Percentiles rank a stretch among this genome's conserved stretches.
phyloP scores from a whole-genome alignment of 2,329 filamentous ascomycete genomes.

The Aspergillus sp. region DNA sequence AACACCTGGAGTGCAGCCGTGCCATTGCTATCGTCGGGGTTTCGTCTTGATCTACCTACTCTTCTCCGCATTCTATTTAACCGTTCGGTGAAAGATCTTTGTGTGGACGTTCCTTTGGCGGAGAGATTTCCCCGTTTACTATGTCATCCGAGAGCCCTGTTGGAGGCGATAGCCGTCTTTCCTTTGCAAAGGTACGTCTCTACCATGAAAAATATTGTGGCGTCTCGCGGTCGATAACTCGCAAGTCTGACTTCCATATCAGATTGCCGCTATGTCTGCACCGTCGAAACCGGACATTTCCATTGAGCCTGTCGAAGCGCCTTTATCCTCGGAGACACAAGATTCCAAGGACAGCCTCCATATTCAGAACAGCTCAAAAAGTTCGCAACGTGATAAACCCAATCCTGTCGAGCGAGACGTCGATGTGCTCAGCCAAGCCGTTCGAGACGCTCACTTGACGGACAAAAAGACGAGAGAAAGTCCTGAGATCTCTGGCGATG shows the following conservation, averaged over 20 bases:
- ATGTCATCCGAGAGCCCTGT: slow-evolving; percentile 28
- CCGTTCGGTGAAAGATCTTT: slow-evolving; percentile 3
- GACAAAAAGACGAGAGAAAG: slow-evolving; percentile 19
- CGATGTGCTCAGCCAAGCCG: slow-evolving; percentile 24
- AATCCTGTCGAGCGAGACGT: slow-evolving; percentile 16
- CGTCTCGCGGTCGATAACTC: background rate
- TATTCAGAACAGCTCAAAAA: slow-evolving; percentile 11
- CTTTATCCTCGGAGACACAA: slow-evolving; percentile 13
- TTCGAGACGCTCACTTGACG: slow-evolving; percentile 27
- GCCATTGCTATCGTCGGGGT: slow-evolving; percentile 14
- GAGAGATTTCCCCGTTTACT: slow-evolving; percentile 7
- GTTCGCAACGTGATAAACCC: slow-evolving; percentile 11
- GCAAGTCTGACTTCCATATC: slow-evolving; percentile 13
- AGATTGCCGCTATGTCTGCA: slow-evolving; percentile 39
- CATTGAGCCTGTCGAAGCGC: slow-evolving; percentile 11
- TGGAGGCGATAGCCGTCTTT: slow-evolving; percentile 40
- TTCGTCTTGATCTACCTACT: slow-evolving; percentile 3
- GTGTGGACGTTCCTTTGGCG: slow-evolving; percentile 5
- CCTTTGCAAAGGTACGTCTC: slow-evolving; percentile 64
- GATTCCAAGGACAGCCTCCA: slow-evolving; percentile 12
- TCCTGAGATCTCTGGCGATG: slow-evolving; percentile 20
- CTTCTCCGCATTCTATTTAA: slow-evolving; percentile 8
- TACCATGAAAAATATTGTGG: background rate
- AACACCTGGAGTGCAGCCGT: slow-evolving; percentile 14
- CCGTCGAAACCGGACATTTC: slow-evolving; percentile 20